Percentiles rank a stretch among this genome's conserved stretches.
Evolutionary conservation across 148 eudicot species (phyloP).

Genomic region (Rhododendron ferrugineum): DNA sequence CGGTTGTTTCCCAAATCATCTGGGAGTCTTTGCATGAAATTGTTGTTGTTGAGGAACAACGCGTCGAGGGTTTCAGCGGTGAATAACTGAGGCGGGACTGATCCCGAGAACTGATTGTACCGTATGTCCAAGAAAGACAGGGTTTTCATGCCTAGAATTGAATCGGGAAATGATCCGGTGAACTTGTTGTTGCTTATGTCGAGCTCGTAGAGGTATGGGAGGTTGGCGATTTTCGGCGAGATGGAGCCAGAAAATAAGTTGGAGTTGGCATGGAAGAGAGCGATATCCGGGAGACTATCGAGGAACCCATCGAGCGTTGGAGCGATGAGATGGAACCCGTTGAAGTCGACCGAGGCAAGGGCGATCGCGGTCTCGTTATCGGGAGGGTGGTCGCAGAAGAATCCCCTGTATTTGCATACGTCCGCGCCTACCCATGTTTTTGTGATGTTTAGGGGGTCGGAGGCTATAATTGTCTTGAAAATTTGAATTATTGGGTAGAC

Average conservation of each 20-base stretch:
- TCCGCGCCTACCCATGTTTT: neutral
- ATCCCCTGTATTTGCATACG: neutral
- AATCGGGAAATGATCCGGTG: conserved; percentile 63
- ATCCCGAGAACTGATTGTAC: conserved; percentile 65
- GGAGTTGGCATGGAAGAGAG: conserved; percentile 24
- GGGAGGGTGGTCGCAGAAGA: neutral
- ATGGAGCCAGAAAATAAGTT: conserved; percentile 13
- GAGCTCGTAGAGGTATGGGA: conserved; percentile 51
- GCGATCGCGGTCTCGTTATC: neutral
- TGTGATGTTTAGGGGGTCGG: neutral
- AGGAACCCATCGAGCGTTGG: conserved; percentile 7
- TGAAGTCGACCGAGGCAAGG: neutral
- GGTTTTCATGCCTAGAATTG: conserved; percentile 45
- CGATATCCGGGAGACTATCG: conserved; percentile 21
- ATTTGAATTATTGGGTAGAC: neutral
- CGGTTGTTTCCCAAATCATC: conserved; percentile 32
- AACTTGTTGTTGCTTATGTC: conserved; percentile 87
- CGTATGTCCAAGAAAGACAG: conserved; percentile 64
- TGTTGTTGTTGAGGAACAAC: conserved; percentile 55
- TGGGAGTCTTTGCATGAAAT: conserved; percentile 40
- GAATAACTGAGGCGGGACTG: conserved; percentile 65
- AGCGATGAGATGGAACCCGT: neutral
- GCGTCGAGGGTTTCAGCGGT: conserved; percentile 38
- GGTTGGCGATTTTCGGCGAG: neutral
- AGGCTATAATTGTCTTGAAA: neutral